Base-by-base conservation (phyloP, 192 early-diverging fungal species). In the Backusella tuberculispora region DNA sequence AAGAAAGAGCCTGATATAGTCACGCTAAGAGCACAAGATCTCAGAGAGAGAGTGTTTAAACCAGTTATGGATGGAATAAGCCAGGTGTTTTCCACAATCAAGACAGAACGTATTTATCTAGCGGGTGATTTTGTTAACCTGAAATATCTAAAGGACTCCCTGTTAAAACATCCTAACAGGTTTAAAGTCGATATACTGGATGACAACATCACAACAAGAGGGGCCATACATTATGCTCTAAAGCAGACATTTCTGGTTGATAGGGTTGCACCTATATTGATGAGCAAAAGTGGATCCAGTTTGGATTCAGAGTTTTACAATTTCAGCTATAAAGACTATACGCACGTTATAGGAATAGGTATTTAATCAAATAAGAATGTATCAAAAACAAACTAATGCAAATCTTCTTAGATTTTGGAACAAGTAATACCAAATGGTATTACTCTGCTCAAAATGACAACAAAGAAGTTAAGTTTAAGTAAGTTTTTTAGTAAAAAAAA, bases 361-460 rank as follows among this genome's bases (percentile, higher is more conserved):
- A 69, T 8, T 15, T 21, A 42, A 12, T 21, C 14, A 67, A 21
- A 67, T 21, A 21, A 15, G 44, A 1, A 17, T 47, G 5, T 69
- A 7, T 46, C 45, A 21, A 46, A 34, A 24, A 19, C 5, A 19
- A 43, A 15, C 41, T 38, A 43, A 41, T 43, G 40, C 10, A 41
- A 21, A 4, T 43, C 2, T 4, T 21, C 5, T 69, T 42, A 69
- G 68, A 69, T 17, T 69, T 69, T 29, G 68, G 68, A 15, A 69
- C 68, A 24, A 69, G 68, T 14, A 29, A 44, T 29, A 29, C 68
- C 3, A 69, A 69, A 47, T 69, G 68, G 68, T 69, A 69, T 46
- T 80, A 80, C 29, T 72, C 74, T 1, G 79, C 80, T 53, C 72
- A 79, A 8, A 76, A 77, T 76, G 76, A 75, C 14, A 73, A 78